These are phyloP conservation scores for Podaxis sp. DNA, from an alignment of 768 basidiomycete species.

Conservation along the genomic window DNA sequence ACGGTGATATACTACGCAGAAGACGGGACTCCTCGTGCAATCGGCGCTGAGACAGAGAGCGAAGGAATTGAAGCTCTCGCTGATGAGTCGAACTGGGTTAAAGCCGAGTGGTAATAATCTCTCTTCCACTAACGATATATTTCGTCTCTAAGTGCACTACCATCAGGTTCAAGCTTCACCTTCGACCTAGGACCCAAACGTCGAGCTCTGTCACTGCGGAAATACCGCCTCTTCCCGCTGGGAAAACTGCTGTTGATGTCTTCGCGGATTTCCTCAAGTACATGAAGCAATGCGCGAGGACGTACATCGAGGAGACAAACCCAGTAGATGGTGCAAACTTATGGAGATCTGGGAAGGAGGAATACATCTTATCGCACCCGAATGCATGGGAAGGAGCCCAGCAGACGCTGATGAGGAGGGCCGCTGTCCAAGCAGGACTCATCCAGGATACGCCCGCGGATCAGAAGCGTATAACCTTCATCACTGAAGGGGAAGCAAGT, in stretches of 20 bases:
- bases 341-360: constrained; percentile 26
- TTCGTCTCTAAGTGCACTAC: constrained; percentile 13
- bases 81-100: constrained; percentile 45
- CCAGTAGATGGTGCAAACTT: constrained; percentile 32
- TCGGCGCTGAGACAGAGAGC: constrained; percentile 43
- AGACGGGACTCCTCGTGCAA: constrained; percentile 34
- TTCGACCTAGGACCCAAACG: constrained; percentile 16
- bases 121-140: not conserved
- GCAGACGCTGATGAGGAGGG: constrained; percentile 47
- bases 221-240: constrained; percentile 31
- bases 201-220: constrained; percentile 7
- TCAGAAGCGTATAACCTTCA: constrained; percentile 41
- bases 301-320: constrained; percentile 39
- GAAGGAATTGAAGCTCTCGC: constrained; percentile 37
- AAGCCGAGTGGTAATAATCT: constrained; percentile 43
- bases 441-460: constrained; percentile 30
- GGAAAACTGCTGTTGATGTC: constrained; percentile 34
- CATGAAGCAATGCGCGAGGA: constrained; percentile 34
- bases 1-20: constrained; percentile 46
- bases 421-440: constrained; percentile 46
- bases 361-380: constrained; percentile 48
- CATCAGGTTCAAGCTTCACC: constrained; percentile 30
- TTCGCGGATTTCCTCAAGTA: constrained; percentile 43
- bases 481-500: constrained; percentile 58
- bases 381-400: constrained; percentile 58